These are phyloP conservation scores for Trametes villosa DNA, from an alignment of 768 basidiomycete genomes.

Conservation along the genomic window DNA sequence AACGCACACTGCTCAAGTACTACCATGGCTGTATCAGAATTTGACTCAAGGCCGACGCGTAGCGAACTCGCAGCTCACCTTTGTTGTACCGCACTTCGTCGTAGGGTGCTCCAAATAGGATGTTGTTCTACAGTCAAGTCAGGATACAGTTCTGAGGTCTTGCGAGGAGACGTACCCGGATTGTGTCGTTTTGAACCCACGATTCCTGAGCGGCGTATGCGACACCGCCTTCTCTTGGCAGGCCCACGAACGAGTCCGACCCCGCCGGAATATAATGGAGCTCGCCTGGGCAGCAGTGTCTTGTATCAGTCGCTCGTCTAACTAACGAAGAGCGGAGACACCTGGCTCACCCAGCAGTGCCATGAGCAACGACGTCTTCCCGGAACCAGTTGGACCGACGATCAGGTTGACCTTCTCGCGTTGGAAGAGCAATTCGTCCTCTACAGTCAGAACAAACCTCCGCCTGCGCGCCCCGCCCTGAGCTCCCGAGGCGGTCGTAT, in stretches of 20 bases:
- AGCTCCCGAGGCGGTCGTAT: neutral
- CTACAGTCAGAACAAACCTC: slow-evolving; percentile 51
- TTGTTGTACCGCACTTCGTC: slow-evolving; percentile 33
- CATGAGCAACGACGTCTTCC: slow-evolving; percentile 60
- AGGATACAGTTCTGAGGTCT: neutral
- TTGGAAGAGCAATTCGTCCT: slow-evolving; percentile 56
- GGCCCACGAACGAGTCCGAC: slow-evolving; percentile 43
- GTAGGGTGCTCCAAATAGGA: slow-evolving; percentile 33
- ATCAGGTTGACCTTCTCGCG: slow-evolving; percentile 56
- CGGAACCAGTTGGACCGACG: slow-evolving; percentile 58
- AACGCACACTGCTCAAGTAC: slow-evolving; percentile 46
- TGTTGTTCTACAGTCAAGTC: slow-evolving; percentile 24
- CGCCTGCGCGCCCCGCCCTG: slow-evolving; percentile 29
- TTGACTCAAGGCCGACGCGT: neutral
- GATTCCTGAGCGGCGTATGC: slow-evolving; percentile 54
- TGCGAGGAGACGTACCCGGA: slow-evolving; percentile 36
- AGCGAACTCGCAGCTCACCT: too few relatives aligned
- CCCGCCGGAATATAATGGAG: slow-evolving; percentile 37
- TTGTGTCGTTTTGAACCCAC: slow-evolving; percentile 54
- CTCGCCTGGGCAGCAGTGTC: slow-evolving; percentile 30
- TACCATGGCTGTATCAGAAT: slow-evolving; percentile 2
- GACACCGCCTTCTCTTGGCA: slow-evolving; percentile 51
- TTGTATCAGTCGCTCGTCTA: neutral
- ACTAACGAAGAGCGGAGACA: neutral
- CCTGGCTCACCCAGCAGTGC: slow-evolving; percentile 19